Conservation (phyloP, 495 filamentous ascomycete genomes). For the Penicillium ochrochloron region DNA sequence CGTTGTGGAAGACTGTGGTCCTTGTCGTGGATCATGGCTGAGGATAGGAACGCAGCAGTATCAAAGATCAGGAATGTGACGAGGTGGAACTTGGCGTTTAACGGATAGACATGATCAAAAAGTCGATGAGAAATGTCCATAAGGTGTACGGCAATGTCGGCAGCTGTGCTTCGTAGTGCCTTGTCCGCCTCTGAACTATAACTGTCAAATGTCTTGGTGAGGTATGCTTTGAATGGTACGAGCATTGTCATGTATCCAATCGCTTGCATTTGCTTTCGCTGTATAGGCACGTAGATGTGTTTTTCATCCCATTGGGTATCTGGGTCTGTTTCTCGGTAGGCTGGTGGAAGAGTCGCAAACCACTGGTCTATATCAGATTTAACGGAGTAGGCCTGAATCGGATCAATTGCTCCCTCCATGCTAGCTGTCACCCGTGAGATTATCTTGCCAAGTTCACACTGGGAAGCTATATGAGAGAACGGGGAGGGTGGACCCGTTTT, state of each 20-base stretch:
- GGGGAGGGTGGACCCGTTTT: conserved; percentile 27
- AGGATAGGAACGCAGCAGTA: conserved; percentile 53
- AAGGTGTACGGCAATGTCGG: conserved; percentile 46
- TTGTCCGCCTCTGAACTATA: conserved; percentile 32
- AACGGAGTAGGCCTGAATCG: conserved; percentile 23
- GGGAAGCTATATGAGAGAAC: conserved; percentile 28
- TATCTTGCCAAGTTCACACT: conserved; percentile 30
- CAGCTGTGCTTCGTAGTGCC: conserved; percentile 40
- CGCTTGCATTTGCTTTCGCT: conserved; percentile 54
- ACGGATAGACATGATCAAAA: conserved; percentile 46
- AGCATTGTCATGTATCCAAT: conserved; percentile 53
- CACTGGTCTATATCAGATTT: conserved; percentile 44
- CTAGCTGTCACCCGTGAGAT: conserved; percentile 23
- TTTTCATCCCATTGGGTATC: conserved; percentile 52
- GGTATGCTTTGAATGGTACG: conserved; percentile 46
- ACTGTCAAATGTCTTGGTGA: conserved; percentile 33
- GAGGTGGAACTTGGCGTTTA: conserved; percentile 54
- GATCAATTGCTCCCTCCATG: conserved; percentile 14
- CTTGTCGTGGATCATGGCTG: conserved; percentile 55
- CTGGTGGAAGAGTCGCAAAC: conserved; percentile 44
- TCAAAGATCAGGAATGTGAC: conserved; percentile 59
- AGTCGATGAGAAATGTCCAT: conserved; percentile 46
- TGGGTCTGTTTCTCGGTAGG: conserved; percentile 43
- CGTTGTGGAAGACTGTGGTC: conserved; percentile 45
- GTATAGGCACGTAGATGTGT: conserved; percentile 47